A percentile compares a stretch with the other conserved stretches of the same genome.
Conservation (phyloP, 2,329 filamentous ascomycete genomes). For the Penicillium sp. region DNA sequence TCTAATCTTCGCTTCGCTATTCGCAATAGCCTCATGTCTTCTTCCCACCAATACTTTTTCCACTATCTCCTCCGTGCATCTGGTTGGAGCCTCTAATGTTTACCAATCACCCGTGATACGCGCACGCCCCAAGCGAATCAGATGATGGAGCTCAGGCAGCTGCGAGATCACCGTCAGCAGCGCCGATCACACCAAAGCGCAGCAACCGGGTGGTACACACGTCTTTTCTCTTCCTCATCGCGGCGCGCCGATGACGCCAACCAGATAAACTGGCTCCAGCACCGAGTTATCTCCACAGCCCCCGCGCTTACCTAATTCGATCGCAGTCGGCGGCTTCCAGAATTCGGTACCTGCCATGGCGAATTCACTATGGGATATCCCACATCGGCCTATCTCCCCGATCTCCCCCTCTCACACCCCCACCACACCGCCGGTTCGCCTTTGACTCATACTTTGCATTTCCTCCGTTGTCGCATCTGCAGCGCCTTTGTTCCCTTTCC, state of each 20-base stretch:
- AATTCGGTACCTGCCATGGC: slow-evolving; percentile 14
- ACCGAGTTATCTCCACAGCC: too few relatives aligned
- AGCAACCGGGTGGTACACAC: neutral
- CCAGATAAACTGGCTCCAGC: too few relatives aligned
- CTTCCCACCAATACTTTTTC: neutral
- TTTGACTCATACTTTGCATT: slow-evolving; percentile 15
- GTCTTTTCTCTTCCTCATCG: neutral
- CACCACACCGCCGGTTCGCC: neutral
- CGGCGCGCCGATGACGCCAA: slow-evolving; percentile 1
- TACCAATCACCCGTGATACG: slow-evolving; percentile 14
- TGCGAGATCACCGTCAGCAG: slow-evolving; percentile 12
- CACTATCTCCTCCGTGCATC: slow-evolving; percentile 2
- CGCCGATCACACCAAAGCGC: slow-evolving; percentile 11
- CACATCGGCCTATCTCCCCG: too few relatives aligned
- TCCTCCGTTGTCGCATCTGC: slow-evolving; percentile 10
- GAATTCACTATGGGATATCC: too few relatives aligned
- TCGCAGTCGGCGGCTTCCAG: slow-evolving; percentile 29
- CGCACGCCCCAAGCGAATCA: slow-evolving; percentile 11
- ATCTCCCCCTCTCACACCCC: slow-evolving; percentile 2
- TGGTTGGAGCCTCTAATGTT: neutral
- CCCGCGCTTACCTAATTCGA: slow-evolving; percentile 32
- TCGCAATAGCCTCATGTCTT: slow-evolving; percentile 10
- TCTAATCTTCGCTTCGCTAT: slow-evolving; percentile 3
- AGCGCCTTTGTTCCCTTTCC: neutral
- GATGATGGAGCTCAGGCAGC: slow-evolving; percentile 10